Conservation (phyloP, 75 land plant species). For the Gnetum montanum region DNA sequence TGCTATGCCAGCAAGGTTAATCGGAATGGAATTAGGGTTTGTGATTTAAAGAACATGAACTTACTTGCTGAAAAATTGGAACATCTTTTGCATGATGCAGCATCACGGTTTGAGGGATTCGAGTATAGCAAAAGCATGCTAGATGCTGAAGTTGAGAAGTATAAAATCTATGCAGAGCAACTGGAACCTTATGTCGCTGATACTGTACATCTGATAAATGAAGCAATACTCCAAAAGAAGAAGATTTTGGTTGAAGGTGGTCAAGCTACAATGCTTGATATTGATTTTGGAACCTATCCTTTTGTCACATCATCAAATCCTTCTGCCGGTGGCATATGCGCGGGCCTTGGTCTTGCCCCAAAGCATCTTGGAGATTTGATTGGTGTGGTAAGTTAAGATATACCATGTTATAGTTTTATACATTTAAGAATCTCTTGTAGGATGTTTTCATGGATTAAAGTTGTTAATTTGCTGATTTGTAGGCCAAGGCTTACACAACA, state of each 20-base stretch:
- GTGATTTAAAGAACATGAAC: constrained; percentile 86
- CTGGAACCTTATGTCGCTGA: constrained; percentile 84
- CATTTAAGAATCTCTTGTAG: neutral
- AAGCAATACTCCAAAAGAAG: constrained; percentile 51
- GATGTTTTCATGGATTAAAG: no score
- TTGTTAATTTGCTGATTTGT: no score
- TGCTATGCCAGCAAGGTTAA: constrained; percentile 86
- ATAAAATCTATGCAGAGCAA: constrained; percentile 65
- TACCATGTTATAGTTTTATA: no score
- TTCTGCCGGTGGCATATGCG: constrained; percentile 94
- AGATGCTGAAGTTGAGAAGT: constrained; percentile 67
- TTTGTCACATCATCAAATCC: constrained; percentile 98
- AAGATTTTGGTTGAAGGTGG: constrained; percentile 94
- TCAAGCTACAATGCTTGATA: constrained; percentile 97
- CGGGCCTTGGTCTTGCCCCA: constrained; percentile 94
- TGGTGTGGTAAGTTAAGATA: constrained; percentile 71
- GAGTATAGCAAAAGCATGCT: constrained; percentile 45
- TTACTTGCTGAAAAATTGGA: constrained; percentile 77
- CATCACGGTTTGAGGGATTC: constrained; percentile 64
- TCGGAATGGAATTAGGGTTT: constrained; percentile 81
- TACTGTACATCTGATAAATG: constrained; percentile 73
- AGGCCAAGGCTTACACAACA: constrained; percentile 95
- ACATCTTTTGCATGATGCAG: constrained; percentile 68
- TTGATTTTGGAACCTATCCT: constrained; percentile 97
- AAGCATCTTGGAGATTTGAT: constrained; percentile 78